A percentile compares a stretch with the other conserved stretches of the same genome.
phyloP scores from a whole-genome alignment of 2,329 filamentous ascomycete genomes.

The Trichoderma lentiforme region DNA sequence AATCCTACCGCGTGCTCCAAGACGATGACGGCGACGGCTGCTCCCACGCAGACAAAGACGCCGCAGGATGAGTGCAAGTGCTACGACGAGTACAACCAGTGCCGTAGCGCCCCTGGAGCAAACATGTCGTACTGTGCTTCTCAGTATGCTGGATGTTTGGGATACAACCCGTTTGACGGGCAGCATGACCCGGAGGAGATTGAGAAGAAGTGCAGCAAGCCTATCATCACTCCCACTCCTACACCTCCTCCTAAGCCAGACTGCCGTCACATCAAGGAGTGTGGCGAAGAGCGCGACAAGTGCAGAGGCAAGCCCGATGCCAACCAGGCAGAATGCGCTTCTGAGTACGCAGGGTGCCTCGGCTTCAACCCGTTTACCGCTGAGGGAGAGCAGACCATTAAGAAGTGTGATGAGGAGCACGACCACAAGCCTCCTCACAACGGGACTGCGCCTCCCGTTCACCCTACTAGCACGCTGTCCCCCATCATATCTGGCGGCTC shows the following conservation, averaged over 20 bases:
- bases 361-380: not conserved
- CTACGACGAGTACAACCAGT: not conserved
- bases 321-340: not conserved
- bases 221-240: not conserved
- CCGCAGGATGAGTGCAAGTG: not conserved
- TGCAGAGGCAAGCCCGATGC: not conserved
- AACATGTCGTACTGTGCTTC: slow-evolving; percentile 23
- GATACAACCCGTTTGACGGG: slow-evolving; percentile 5
- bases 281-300: not conserved
- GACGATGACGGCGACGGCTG: slow-evolving; percentile 24
- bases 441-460: not conserved
- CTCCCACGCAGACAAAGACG: slow-evolving; percentile 17
- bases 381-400: not conserved
- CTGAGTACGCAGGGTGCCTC: slow-evolving; percentile 4
- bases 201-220: not conserved
- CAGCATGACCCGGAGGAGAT: not conserved
- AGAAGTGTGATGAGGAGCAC: not conserved
- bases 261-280: not conserved
- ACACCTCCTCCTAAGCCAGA: not conserved
- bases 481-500: slow-evolving; percentile 23
- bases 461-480: not conserved
- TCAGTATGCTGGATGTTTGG: slow-evolving; percentile 19
- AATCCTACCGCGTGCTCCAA: slow-evolving; percentile 22
- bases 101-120: not conserved
- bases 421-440: not conserved